phyloP scores from a whole-genome alignment of 345 rosid genomes.

The Syzygium aromaticum region DNA sequence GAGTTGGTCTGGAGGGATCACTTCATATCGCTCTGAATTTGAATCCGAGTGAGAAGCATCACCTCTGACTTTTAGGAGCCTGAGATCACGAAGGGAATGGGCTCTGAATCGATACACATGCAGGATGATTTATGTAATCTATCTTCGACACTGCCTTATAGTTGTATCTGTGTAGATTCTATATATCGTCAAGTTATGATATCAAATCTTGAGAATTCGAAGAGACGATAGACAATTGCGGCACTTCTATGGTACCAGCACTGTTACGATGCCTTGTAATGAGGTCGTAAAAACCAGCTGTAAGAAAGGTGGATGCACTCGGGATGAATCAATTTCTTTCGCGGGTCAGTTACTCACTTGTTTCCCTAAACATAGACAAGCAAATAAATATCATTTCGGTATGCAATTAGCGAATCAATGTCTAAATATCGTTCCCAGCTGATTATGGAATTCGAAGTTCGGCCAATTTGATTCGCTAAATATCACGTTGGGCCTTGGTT shows the following conservation, averaged over 20 bases:
- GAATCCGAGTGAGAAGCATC: not conserved
- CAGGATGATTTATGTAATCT: not conserved
- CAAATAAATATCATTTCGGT: not conserved
- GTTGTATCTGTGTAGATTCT: not conserved
- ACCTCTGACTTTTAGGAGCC: not conserved
- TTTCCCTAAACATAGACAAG: not conserved
- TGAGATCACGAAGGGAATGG: not conserved
- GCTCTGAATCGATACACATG: not conserved
- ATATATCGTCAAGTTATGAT: not conserved
- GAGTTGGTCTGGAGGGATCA: not conserved
- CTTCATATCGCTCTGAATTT: not conserved
- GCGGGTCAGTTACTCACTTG: fast-evolving
- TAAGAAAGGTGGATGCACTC: not conserved
- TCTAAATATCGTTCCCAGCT: not conserved
- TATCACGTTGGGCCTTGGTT: not conserved
- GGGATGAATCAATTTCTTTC: not conserved
- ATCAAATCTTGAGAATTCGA: not conserved
- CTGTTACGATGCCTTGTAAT: not conserved
- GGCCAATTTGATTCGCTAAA: not conserved
- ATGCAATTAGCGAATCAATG: not conserved
- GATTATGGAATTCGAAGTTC: not conserved
- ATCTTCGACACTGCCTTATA: not conserved
- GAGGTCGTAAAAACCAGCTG: not conserved
- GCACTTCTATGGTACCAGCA: not conserved
- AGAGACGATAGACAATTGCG: not conserved